Evolutionary conservation across 768 basidiomycete species (phyloP), one percentile per base, ranked within the genome.

Genomic region (Crassisporium funariophilum): DNA sequence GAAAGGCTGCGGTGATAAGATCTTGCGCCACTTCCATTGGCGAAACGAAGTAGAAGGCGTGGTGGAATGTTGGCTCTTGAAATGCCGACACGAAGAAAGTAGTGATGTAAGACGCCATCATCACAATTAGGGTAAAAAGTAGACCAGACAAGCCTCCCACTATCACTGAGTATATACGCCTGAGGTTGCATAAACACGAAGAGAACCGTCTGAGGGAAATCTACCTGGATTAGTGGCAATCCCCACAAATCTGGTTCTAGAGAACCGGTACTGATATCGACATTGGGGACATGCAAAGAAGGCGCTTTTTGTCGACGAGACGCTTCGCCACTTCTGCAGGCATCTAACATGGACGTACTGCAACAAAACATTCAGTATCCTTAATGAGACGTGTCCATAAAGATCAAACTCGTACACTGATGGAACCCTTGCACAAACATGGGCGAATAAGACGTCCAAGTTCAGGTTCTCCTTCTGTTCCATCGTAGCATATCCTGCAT

Each of bases 241-340:
- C 22, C 89, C 90, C 9, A 81, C 69, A 11, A 81, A 78, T 24
- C 70, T 76, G 1, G 89, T 91, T 19, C 90, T 78, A 7, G 83
- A 76, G 57, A 90, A 90, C 33, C 83, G 79, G 62, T 92, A 91
- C 48, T 73, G 76, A 60, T 90, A 92, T 41, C 75, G 79, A 55
- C 90, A 92, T 64, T 91, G 88, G 1, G 85, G 85, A 57, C 90
- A 92, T 10, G 78, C 70, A 69, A 85, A 91, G 72, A 90, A 92
- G 8, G 86, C 82, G 50, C 75, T 79, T 31, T 75, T 65, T n/a
- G 81, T 81, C 21, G 69, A 51, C 13, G 88, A 83, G 0, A 75
- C 71, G 29, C 74, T 82, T 47, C 90, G 74, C 90, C 90, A 92
- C 43, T 69, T 75, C 52, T 88, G 82, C 4, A 91, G 75, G 58